Percentiles rank a stretch among this genome's conserved stretches.
Evolutionary conservation across 2,329 filamentous ascomycete species (phyloP).

Genomic region (Fusarium piperis): DNA sequence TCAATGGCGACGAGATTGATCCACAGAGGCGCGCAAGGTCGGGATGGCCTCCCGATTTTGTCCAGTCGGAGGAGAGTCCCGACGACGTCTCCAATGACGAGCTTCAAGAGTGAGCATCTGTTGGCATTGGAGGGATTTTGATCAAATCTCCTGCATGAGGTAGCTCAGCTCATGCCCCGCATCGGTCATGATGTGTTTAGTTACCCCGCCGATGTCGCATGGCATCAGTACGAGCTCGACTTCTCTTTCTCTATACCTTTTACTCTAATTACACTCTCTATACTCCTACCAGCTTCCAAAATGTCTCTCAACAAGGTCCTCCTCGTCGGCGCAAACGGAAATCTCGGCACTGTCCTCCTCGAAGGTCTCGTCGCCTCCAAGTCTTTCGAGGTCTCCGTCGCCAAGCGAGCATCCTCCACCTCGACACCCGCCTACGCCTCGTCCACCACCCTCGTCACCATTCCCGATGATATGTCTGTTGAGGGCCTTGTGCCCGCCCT

Average conservation of each 20-base stretch:
- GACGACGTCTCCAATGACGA: conserved; percentile 1
- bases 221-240: neutral
- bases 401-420: conserved; percentile 57
- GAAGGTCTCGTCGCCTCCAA: conserved; percentile 49
- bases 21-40: neutral
- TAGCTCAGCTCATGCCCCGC: conserved; percentile 1
- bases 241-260: neutral
- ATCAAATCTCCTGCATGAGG: neutral
- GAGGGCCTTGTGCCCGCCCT: conserved; percentile 58
- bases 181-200: conserved; percentile 13
- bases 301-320: conserved; percentile 46
- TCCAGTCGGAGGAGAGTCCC: conserved; percentile 13
- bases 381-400: conserved; percentile 62
- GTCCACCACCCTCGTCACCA: conserved; percentile 33
- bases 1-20: neutral
- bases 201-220: conserved; percentile 24
- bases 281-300: neutral
- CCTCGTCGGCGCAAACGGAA: conserved; percentile 51
- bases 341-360: conserved; percentile 52
- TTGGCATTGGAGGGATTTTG: neutral
- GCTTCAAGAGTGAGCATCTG: neutral
- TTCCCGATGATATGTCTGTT: conserved; percentile 44
- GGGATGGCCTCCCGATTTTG: conserved; percentile 17
- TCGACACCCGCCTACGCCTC: conserved; percentile 41
- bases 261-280: neutral